Evolutionary conservation across 441 rosid genomes (phyloP).

Genomic region (Sinapis alba): DNA sequence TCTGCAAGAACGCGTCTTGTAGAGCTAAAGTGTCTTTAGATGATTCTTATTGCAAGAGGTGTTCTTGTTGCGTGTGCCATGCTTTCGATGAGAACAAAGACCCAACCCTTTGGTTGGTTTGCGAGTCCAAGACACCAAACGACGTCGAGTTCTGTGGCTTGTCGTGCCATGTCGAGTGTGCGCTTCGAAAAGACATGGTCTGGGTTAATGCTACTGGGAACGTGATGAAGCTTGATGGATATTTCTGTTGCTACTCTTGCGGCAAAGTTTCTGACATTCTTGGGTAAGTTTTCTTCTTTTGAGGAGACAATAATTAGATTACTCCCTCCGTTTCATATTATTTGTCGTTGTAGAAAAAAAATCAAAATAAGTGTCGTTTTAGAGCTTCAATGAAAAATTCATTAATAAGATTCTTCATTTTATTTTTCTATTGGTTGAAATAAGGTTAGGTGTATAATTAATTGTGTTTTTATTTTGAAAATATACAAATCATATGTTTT

Average conservation of each 20-base stretch:
- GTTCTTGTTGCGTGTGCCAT: constrained; percentile 97
- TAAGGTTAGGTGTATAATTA: too few relatives aligned
- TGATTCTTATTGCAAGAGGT: constrained; percentile 90
- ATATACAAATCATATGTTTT: too few relatives aligned
- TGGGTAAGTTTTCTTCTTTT: constrained; percentile 33
- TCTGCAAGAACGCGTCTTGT: constrained; percentile 93
- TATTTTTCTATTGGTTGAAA: too few relatives aligned
- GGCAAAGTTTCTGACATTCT: constrained; percentile 97
- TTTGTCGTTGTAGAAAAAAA: too few relatives aligned
- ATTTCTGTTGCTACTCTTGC: constrained; percentile 93
- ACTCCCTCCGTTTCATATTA: too few relatives aligned
- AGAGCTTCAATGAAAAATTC: too few relatives aligned
- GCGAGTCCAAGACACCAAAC: constrained; percentile 67
- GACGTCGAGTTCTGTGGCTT: constrained; percentile 80
- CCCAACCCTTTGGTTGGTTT: constrained; percentile 97
- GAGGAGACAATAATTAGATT: neutral
- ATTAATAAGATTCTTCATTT: too few relatives aligned
- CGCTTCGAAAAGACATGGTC: constrained; percentile 76
- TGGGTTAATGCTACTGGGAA: constrained; percentile 84
- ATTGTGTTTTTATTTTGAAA: too few relatives aligned
- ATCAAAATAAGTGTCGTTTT: too few relatives aligned
- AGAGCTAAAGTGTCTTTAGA: constrained; percentile 73
- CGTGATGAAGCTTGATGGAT: constrained; percentile 97
- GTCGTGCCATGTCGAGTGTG: constrained; percentile 95
- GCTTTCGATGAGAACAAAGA: constrained; percentile 93